These are phyloP conservation scores for Aspergillus calidoustus DNA, from an alignment of 2,329 filamentous ascomycete species.

Conservation along the genomic window DNA sequence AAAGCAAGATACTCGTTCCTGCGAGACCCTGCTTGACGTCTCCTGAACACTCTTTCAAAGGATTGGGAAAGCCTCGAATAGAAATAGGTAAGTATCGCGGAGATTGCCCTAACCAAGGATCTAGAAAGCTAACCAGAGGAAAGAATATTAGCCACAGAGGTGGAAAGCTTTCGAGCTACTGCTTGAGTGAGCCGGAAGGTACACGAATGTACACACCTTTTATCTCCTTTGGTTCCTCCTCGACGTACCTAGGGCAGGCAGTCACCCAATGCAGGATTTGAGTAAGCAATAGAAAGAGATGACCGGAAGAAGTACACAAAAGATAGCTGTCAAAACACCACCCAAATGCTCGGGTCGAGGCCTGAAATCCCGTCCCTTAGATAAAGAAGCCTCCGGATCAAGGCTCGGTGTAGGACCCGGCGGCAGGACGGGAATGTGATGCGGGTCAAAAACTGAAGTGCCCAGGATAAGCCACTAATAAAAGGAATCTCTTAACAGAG, in stretches of 20 bases:
- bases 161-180: background rate
- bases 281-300: background rate
- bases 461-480: conserved; percentile 11
- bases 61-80: background rate
- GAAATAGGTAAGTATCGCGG: background rate
- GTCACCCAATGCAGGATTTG: background rate
- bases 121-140: background rate
- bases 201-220: background rate
- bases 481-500: conserved; percentile 15
- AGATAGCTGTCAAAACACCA: background rate
- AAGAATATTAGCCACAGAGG: background rate
- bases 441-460: conserved; percentile 1
- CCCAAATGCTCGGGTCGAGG: background rate
- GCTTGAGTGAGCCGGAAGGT: background rate
- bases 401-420: conserved; percentile 10
- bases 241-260: background rate
- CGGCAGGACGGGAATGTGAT: conserved; percentile 6
- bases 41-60: background rate
- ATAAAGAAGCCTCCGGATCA: background rate
- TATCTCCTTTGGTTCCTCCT: background rate
- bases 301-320: background rate
- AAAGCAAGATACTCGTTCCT: background rate
- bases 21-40: background rate
- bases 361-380: conserved; percentile 2
- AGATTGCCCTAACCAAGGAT: background rate